Evolutionary conservation across 257 asterid species (phyloP), one percentile per base, ranked within the genome.

Genomic region (Echites panduratus): DNA sequence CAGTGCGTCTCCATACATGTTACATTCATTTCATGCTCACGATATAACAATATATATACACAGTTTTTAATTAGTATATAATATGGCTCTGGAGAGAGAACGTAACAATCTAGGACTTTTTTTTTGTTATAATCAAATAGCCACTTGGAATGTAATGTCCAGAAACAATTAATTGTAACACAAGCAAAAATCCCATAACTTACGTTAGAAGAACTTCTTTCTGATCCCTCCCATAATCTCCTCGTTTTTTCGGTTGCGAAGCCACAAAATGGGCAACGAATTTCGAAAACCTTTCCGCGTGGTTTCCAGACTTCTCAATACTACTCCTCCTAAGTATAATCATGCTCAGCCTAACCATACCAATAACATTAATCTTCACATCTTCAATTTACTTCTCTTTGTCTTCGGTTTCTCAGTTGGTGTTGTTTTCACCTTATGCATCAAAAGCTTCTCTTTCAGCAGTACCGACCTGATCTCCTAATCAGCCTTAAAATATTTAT

Each of bases 371-470:
- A n/a, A n/a, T n/a, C n/a, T n/a, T 17, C 72, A 58, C 13, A 69
- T 86, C 17, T 68, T 79, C 43, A 82, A 71, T 68, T 73, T 78
- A 47, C 77, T 88, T 68, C 78, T 85, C 68, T 56, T 87, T 8
- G 61, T 78, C 66, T 11, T 84, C 20, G 95, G 96, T 16, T 67
- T 87, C 72, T 90, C 89, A 14, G 7, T 85, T 8, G 92, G 88
- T 11, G 27, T 81, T 32, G 32, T 87, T 16, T 81, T 56, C 76
- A 16, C 66, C 84, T 83, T 78, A 66, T 83, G 32, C 76, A 66
- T 77, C 10, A n/a, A n/a, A n/a, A n/a, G n/a, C n/a, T n/a, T n/a
- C n/a, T n/a, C n/a, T n/a, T n/a, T n/a, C n/a, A n/a, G n/a, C n/a
- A n/a, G n/a, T n/a, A n/a, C n/a, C n/a, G n/a, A n/a, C 84, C 61